phyloP scores from a whole-genome alignment of 495 filamentous ascomycete species.

The Talaromyces thailandensis region DNA sequence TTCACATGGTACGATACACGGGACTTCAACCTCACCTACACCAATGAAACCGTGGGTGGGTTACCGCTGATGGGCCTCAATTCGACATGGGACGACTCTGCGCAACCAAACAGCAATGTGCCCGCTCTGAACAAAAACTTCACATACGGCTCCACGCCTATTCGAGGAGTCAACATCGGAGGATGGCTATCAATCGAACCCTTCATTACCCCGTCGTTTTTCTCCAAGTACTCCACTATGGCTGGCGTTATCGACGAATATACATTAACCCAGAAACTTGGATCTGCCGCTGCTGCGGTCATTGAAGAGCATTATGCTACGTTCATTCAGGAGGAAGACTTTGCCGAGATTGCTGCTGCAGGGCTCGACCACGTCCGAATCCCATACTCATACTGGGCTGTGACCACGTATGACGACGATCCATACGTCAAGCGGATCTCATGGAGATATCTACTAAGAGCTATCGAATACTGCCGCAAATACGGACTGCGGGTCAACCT shows the following conservation, averaged over 20 bases:
- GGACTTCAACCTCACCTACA: constrained; percentile 94
- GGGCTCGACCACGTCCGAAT: constrained; percentile 96
- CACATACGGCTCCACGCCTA: constrained; percentile 68
- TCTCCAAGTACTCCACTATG: constrained; percentile 51
- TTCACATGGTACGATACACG: constrained; percentile 88
- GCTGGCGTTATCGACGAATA: constrained; percentile 80
- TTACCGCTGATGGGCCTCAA: constrained; percentile 86
- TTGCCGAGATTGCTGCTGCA: constrained; percentile 73
- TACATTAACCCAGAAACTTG: constrained; percentile 64
- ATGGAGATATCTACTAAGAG: constrained; percentile 91
- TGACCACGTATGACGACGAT: constrained; percentile 76
- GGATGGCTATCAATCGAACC: constrained; percentile 95
- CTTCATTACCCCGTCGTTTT: constrained; percentile 90
- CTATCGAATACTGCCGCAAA: constrained; percentile 87
- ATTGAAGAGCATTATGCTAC: constrained; percentile 86
- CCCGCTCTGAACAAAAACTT: constrained; percentile 62
- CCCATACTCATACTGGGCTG: constrained; percentile 91
- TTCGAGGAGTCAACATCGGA: constrained; percentile 86
- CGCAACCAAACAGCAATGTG: constrained; percentile 66
- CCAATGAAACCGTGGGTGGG: constrained; percentile 71
- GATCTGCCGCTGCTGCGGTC: constrained; percentile 44
- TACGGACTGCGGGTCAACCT: constrained; percentile 91
- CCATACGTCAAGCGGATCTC: constrained; percentile 79
- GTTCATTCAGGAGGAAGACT: constrained; percentile 77
- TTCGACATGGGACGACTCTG: constrained; percentile 78